These are phyloP conservation scores for Colletotrichum brevisporum DNA, from an alignment of 2,329 filamentous ascomycete genomes.

Conservation along the genomic window DNA sequence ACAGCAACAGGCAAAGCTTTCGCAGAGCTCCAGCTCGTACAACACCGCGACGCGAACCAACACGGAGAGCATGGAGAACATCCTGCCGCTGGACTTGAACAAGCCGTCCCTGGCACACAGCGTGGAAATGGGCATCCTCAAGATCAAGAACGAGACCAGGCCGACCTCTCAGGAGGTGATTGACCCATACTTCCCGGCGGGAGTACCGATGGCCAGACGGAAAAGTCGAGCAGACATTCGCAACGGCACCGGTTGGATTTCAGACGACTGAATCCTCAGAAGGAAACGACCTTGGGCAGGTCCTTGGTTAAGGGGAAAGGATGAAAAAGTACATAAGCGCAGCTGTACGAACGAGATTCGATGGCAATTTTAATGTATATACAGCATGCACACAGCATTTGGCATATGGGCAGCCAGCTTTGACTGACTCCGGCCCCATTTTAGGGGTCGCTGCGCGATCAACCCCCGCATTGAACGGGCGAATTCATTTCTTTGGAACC, in stretches of 20 bases:
- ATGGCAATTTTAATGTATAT: slow-evolving; percentile 32
- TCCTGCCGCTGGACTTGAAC: slow-evolving; percentile 26
- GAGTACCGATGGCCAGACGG: slow-evolving; percentile 23
- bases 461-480: slow-evolving; percentile 10
- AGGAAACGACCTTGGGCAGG: background rate
- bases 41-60: slow-evolving; percentile 12
- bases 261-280: slow-evolving; percentile 10
- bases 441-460: slow-evolving; percentile 18
- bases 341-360: background rate
- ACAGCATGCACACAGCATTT: slow-evolving; percentile 11
- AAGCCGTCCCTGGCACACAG: slow-evolving; percentile 31
- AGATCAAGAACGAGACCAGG: slow-evolving; percentile 24
- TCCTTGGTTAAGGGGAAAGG: background rate
- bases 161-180: slow-evolving; percentile 28
- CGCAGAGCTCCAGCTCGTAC: slow-evolving; percentile 28
- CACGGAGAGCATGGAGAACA: slow-evolving; percentile 36
- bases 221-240: slow-evolving; percentile 23
- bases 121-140: slow-evolving; percentile 39
- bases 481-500: slow-evolving; percentile 15
- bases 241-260: slow-evolving; percentile 33
- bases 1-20: slow-evolving; percentile 23
- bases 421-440: slow-evolving; percentile 3
- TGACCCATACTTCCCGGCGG: slow-evolving; percentile 35
- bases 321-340: slow-evolving; percentile 22
- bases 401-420: slow-evolving; percentile 9